phyloP scores from a whole-genome alignment of 768 basidiomycete species.

The Mycena capillaripes region DNA sequence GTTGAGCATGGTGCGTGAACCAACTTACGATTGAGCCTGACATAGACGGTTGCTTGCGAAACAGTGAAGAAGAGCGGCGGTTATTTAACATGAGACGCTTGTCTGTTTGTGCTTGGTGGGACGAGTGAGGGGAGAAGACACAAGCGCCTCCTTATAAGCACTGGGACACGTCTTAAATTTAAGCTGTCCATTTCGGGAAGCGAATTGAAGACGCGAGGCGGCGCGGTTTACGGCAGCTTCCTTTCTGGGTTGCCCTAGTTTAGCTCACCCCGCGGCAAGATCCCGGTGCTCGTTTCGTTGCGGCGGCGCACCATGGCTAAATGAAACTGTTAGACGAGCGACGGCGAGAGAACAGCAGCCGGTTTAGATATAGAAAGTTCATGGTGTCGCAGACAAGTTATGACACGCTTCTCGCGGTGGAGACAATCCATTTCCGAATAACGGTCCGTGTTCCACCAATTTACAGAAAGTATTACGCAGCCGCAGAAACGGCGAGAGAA shows the following conservation, averaged over 20 bases:
- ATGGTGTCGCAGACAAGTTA: not conserved
- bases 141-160: constrained; percentile 27
- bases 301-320: not conserved
- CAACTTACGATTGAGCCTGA: constrained; percentile 1
- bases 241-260: not conserved
- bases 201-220: constrained; percentile 1
- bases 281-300: not conserved
- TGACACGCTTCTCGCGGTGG: not conserved
- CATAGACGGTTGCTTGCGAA: constrained; percentile 25
- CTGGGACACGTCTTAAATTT: constrained; percentile 22
- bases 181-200: constrained; percentile 1
- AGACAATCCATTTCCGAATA: not conserved
- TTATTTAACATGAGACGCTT: not conserved
- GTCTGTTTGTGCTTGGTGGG: not conserved
- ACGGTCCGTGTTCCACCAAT: constrained; percentile 11
- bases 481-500: constrained; percentile 54
- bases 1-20: not conserved
- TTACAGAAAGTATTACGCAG: constrained; percentile 31
- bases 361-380: not conserved
- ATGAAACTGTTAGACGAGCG: not conserved
- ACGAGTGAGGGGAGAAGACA: not conserved
- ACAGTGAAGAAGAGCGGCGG: constrained; percentile 30
- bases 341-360: not conserved
- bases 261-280: not conserved
- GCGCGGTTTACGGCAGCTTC: not conserved